phyloP scores from a whole-genome alignment of 2,329 filamentous ascomycete species.

The Calonectria pteridis region DNA sequence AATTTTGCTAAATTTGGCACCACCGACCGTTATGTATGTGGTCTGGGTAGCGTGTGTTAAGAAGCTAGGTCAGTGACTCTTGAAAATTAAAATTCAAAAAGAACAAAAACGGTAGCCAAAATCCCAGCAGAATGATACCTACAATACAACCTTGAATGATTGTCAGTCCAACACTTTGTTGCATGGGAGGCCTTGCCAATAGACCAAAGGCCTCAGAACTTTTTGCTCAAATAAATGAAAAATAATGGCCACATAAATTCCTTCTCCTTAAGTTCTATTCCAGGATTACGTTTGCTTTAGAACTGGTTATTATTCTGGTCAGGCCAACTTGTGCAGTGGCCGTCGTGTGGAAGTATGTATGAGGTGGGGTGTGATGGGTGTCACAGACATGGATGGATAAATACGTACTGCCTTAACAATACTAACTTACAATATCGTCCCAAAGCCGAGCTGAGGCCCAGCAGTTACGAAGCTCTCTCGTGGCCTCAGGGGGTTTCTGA shows the following conservation, averaged over 20 bases:
- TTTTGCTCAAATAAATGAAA: too few relatives aligned
- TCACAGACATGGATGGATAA: background rate
- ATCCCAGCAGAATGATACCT: background rate
- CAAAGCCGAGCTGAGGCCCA: background rate
- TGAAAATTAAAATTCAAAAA: background rate
- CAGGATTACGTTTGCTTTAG: too few relatives aligned
- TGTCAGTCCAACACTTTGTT: too few relatives aligned
- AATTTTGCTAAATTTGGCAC: slow-evolving; percentile 2
- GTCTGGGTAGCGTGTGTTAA: background rate
- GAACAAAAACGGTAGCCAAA: background rate
- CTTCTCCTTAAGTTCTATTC: too few relatives aligned
- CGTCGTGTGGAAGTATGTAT: too few relatives aligned
- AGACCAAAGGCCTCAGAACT: too few relatives aligned
- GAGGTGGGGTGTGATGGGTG: background rate
- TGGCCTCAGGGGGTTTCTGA: background rate
- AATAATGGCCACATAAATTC: too few relatives aligned
- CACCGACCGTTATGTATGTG: background rate
- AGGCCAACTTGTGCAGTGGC: too few relatives aligned
- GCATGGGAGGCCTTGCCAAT: too few relatives aligned
- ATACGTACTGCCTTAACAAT: background rate
- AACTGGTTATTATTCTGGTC: too few relatives aligned
- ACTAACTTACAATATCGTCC: background rate
- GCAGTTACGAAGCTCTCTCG: background rate
- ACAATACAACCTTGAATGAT: too few relatives aligned
- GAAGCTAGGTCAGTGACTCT: background rate